Percentiles rank a stretch among this genome's conserved stretches.
Conservation (phyloP, 129 eudicot species). For the Dittrichia graveolens region DNA sequence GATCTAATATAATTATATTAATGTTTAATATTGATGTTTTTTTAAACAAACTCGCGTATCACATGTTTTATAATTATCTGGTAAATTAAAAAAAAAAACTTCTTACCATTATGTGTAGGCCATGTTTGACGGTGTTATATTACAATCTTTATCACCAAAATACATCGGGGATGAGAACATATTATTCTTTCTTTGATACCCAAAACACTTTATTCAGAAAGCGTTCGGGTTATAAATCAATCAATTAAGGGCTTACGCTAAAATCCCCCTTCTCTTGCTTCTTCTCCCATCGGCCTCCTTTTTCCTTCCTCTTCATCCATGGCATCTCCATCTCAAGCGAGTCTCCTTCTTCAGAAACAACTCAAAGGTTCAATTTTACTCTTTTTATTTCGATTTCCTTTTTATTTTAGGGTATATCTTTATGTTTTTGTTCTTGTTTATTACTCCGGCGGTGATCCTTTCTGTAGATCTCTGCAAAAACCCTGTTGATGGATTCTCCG, state of each 20-base stretch:
- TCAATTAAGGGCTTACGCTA: conserved; percentile 33
- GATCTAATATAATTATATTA: too few species aligned
- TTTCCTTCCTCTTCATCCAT: conserved; percentile 32
- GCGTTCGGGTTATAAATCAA: conserved; percentile 24
- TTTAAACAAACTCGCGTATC: too few species aligned
- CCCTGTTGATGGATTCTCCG: conserved; percentile 94
- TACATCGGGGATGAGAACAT: too few species aligned
- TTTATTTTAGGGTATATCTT: conserved; percentile 13
- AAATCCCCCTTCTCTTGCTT: conserved; percentile 28
- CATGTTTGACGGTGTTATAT: too few species aligned
- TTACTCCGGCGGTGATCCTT: conserved; percentile 33
- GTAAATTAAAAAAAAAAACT: too few species aligned
- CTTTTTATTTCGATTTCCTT: conserved; percentile 5
- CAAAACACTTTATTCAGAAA: conserved; percentile 13
- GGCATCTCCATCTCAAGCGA: conserved; percentile 91
- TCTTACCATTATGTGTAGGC: too few species aligned
- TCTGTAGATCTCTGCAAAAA: conserved; percentile 77
- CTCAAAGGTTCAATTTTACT: conserved; percentile 62
- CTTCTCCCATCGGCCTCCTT: conserved; percentile 29
- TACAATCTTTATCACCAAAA: too few species aligned
- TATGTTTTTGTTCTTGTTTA: background rate
- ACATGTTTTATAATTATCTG: too few species aligned
- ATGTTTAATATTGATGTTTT: too few species aligned
- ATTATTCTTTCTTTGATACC: conserved; percentile 15
- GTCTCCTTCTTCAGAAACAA: conserved; percentile 87